These are phyloP conservation scores for Tetrahymena malaccensis DNA, from an alignment of 73 alveolate genomes.

Conservation along the genomic window DNA sequence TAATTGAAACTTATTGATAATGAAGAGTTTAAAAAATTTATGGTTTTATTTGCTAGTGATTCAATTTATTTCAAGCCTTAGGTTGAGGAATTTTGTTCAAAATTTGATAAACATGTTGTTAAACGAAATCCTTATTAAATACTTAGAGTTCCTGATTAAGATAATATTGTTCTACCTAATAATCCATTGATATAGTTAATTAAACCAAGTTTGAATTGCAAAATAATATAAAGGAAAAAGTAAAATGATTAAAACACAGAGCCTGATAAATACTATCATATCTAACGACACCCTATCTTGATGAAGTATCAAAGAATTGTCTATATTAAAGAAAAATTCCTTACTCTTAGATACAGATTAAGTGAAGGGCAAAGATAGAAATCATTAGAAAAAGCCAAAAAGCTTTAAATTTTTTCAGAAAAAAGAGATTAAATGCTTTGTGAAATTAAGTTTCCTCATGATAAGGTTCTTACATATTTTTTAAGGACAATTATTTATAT, in stretches of 20 bases:
- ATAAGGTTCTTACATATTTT: not conserved
- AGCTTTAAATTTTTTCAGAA: not conserved
- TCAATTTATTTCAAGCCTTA: not conserved
- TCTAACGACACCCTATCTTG: not conserved
- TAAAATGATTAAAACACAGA: not conserved
- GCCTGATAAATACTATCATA: not conserved
- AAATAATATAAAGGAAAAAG: not conserved
- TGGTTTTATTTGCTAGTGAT: not conserved
- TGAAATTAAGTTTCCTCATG: not conserved
- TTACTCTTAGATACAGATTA: not conserved
- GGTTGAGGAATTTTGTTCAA: not conserved
- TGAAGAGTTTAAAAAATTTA: not conserved
- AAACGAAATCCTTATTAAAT: not conserved
- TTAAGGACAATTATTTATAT: not conserved
- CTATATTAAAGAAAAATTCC: not conserved
- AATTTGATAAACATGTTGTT: not conserved
- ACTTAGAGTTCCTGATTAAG: not conserved
- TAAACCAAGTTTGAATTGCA: not conserved
- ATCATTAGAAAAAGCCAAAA: not conserved
- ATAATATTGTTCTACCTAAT: not conserved
- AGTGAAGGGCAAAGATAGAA: not conserved
- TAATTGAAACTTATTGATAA: not conserved
- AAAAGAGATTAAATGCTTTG: not conserved
- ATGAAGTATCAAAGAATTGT: not conserved
- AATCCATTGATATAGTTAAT: not conserved